Conservation (phyloP, 495 filamentous ascomycete genomes). For the Penicillium macrosclerotiorum region DNA sequence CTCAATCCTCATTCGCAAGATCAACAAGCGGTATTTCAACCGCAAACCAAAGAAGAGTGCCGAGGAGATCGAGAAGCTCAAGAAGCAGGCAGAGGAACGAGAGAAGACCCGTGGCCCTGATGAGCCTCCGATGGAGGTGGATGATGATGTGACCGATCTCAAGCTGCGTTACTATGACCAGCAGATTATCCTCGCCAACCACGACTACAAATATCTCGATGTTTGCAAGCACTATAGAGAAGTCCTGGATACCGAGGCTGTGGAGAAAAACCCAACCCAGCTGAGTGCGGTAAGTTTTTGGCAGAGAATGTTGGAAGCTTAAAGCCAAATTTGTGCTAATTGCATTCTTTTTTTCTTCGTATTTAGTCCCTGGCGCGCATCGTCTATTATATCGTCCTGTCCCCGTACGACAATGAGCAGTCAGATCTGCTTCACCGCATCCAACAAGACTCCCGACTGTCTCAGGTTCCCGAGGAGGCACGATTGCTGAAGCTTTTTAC, state of each 20-base stretch:
- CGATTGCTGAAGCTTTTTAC: constrained; percentile 91
- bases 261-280: constrained; percentile 83
- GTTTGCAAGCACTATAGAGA: constrained; percentile 96
- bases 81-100: constrained; percentile 77
- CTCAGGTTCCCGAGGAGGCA: constrained; percentile 68
- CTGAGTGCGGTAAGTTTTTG: constrained; percentile 68
- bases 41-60: constrained; percentile 85
- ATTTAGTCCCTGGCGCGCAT: constrained; percentile 87
- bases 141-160: constrained; percentile 92
- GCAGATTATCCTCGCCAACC: constrained; percentile 90
- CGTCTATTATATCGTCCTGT: constrained; percentile 95
- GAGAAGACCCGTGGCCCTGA: constrained; percentile 68
- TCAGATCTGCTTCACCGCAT: constrained; percentile 95
- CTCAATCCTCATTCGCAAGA: constrained; percentile 90
- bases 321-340: too few relatives aligned
- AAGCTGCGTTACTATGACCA: constrained; percentile 97
- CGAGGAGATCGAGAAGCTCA: constrained; percentile 84
- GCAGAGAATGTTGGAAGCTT: too few relatives aligned
- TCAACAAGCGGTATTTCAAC: constrained; percentile 87
- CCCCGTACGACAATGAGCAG: constrained; percentile 97
- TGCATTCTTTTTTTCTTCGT: not conserved
- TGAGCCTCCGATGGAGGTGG: constrained; percentile 69
- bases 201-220: constrained; percentile 95
- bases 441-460: constrained; percentile 61
- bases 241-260: constrained; percentile 90